Conservation (phyloP, 2,329 filamentous ascomycete genomes). For the Neonectria punicea region DNA sequence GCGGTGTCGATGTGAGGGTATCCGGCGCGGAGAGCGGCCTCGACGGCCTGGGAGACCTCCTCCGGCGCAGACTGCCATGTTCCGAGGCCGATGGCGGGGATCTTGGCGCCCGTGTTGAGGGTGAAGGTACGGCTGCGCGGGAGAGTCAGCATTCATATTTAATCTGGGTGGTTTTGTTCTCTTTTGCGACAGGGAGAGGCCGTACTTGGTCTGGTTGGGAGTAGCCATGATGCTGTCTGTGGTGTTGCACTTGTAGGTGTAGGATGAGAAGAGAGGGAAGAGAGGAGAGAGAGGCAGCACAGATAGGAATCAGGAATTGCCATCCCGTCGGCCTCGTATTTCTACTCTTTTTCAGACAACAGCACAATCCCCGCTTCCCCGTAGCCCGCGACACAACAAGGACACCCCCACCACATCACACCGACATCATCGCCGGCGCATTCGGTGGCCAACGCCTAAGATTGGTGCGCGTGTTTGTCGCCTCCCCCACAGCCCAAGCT, state of each 20-base stretch:
- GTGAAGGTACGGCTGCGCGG: slow-evolving; percentile 61
- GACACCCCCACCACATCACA: slow-evolving; percentile 9
- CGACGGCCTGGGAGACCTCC: slow-evolving; percentile 77
- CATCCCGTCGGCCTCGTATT: slow-evolving; percentile 15
- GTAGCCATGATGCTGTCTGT: slow-evolving; percentile 26
- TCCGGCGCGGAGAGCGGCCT: slow-evolving; percentile 72
- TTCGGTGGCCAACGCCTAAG: slow-evolving; percentile 16
- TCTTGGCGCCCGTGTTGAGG: slow-evolving; percentile 81
- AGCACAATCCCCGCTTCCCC: slow-evolving; percentile 13
- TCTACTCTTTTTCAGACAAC: slow-evolving; percentile 12
- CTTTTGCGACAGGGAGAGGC: not conserved
- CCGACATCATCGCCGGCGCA: slow-evolving; percentile 10
- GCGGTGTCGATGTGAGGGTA: slow-evolving; percentile 84
- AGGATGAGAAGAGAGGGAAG: not conserved
- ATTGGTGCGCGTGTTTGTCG: slow-evolving; percentile 25
- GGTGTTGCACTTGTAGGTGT: not conserved
- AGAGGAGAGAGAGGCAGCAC: slow-evolving; percentile 3
- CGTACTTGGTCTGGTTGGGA: slow-evolving; percentile 24
- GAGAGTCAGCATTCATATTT: slow-evolving; percentile 5
- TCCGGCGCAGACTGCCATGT: slow-evolving; percentile 81
- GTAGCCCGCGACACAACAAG: not conserved
- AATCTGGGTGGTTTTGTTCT: not conserved
- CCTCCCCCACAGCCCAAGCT: slow-evolving; percentile 12
- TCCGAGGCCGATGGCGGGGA: slow-evolving; percentile 79
- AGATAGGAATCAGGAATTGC: slow-evolving; percentile 7